Evolutionary conservation across 306 rosid genomes (phyloP).

Genomic region (Prunus mira): DNA sequence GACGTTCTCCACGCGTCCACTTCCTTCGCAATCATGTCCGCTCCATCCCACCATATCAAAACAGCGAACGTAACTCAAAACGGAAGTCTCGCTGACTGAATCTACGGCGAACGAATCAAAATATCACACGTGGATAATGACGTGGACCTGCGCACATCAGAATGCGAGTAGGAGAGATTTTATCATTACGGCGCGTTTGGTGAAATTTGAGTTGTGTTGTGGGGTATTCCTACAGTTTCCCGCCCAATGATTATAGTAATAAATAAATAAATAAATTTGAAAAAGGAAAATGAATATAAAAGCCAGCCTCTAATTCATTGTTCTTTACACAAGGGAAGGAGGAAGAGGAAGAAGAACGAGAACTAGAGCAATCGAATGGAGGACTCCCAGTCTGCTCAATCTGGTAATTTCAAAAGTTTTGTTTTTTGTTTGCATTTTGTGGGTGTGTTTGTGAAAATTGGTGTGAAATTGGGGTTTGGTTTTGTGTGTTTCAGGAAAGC

Average conservation of each 20-base stretch:
- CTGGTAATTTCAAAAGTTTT: neutral
- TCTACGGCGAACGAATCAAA: rapidly evolving
- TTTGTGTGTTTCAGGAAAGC: slow-evolving; percentile 45
- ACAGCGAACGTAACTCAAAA: neutral
- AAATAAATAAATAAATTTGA: neutral
- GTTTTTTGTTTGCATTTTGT: neutral
- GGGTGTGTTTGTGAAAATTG: neutral
- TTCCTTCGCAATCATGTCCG: neutral
- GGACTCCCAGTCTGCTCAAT: slow-evolving; percentile 38
- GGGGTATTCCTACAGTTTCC: slow-evolving; percentile 31
- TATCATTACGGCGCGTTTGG: neutral
- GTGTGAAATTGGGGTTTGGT: neutral
- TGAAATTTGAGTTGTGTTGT: slow-evolving; percentile 22
- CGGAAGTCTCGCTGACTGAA: neutral
- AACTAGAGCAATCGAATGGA: slow-evolving; percentile 36
- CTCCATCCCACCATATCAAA: neutral
- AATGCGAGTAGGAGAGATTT: neutral
- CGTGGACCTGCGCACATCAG: neutral
- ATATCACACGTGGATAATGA: neutral
- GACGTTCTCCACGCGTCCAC: slow-evolving; percentile 10
- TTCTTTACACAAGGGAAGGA: neutral
- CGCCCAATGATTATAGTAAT: slow-evolving; percentile 38
- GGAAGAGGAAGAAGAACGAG: neutral
- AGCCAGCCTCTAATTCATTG: neutral
- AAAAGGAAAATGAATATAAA: neutral